Evolutionary conservation across 1,284 basidiomycete genomes (phyloP), one percentile per base, ranked within the genome.

Genomic region (Meripilus lineatus): DNA sequence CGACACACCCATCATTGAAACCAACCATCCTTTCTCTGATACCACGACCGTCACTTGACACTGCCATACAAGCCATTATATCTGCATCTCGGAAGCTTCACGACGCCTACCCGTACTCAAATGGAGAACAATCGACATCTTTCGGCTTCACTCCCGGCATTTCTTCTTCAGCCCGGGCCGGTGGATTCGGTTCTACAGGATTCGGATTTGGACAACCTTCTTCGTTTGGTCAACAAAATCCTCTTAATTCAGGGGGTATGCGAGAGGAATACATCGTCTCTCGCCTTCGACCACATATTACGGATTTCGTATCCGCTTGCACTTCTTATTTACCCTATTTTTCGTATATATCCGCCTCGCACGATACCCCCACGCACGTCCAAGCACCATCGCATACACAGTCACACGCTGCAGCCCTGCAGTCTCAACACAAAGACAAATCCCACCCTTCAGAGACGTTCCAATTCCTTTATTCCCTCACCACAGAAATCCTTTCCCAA

Each of bases 261-360:
- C 80, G 87, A 47, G 82, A 88, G 43, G 78, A 80, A 5, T 90
- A 90, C 59, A 72, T 90, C 51, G 62, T 79, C 25, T 84, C 79
- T 15, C 75, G 87, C 45, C 68, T 90, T n/a, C 74, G 80, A 42
- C 81, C 84, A 17, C 79, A 82, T 58, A 79, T 89, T 42, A 66
- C 72, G 40, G 86, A 89, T 40, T 90, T 88, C 51, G 77, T 83
- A 24, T 74, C 86, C 3, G 75, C 82, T 14, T 84, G 77, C 59
- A 73, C 78, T 56, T 82, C 88, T 6, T 90, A 89, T 57, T 75
- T 90, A 38, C 85, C 85, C 2, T 90, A 90, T 61, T 90, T 90
- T 59, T 84, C 86, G 17, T 79, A 75, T 52, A 62, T 74, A 36
- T 58, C 73, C 15, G 46, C 64, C 13, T 46, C 58, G 49, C 24